phyloP scores from a whole-genome alignment of 441 rosid species.

The Eruca vesicaria region DNA sequence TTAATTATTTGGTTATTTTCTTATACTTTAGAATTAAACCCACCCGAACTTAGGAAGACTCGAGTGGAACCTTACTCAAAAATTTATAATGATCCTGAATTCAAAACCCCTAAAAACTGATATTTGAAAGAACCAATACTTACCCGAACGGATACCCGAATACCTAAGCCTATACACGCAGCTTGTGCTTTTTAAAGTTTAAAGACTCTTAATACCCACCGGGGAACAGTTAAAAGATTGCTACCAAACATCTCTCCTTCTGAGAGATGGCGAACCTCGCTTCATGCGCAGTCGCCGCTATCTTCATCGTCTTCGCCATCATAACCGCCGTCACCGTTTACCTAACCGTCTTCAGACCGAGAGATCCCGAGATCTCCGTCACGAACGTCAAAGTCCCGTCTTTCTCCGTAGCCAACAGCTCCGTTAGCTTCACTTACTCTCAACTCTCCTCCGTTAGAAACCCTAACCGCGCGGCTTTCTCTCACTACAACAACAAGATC shows the following conservation, averaged over 20 bases:
- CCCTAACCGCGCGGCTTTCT: slow-evolving; percentile 75
- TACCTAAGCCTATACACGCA: too few species aligned
- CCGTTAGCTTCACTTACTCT: slow-evolving; percentile 79
- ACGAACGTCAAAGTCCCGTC: slow-evolving; percentile 82
- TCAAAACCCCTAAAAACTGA: too few species aligned
- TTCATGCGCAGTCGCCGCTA: slow-evolving; percentile 78
- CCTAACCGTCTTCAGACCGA: slow-evolving; percentile 79
- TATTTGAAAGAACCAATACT: too few species aligned
- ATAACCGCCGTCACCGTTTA: slow-evolving; percentile 61
- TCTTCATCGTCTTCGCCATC: slow-evolving; percentile 63
- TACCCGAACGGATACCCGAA: too few species aligned
- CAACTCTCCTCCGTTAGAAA: slow-evolving; percentile 73
- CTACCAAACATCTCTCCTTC: slow-evolving; percentile 29
- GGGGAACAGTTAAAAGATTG: slow-evolving; percentile 11
- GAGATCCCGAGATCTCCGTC: slow-evolving; percentile 80
- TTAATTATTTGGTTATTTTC: too few species aligned
- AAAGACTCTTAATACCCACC: background rate
- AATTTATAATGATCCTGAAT: too few species aligned
- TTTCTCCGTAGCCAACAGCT: slow-evolving; percentile 68
- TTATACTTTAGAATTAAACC: too few species aligned
- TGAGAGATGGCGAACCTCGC: slow-evolving; percentile 54
- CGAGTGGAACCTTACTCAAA: too few species aligned
- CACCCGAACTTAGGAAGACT: too few species aligned
- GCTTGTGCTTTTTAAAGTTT: background rate
- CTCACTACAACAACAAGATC: slow-evolving; percentile 81